These are phyloP conservation scores for Ciborinia camelliae DNA, from an alignment of 2,329 filamentous ascomycete genomes.

Conservation along the genomic window DNA sequence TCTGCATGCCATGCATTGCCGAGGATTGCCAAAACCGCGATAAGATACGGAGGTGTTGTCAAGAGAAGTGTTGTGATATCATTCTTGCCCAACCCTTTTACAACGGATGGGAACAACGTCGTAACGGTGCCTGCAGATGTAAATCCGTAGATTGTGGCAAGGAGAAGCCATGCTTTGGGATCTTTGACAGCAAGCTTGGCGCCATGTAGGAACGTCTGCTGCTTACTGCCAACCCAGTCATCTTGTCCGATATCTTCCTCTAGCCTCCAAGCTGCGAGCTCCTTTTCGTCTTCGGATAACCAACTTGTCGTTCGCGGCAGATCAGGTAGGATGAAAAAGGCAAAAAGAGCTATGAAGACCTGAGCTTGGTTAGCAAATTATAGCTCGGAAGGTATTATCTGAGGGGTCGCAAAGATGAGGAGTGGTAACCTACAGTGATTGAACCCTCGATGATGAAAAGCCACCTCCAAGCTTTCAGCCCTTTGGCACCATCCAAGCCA, in stretches of 20 bases:
- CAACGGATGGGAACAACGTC: constrained; percentile 35
- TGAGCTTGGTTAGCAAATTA: neutral
- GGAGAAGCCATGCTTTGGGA: constrained; percentile 17
- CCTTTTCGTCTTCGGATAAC: constrained; percentile 47
- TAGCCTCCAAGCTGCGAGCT: constrained; percentile 38
- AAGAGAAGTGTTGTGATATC: constrained; percentile 10
- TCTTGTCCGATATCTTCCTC: constrained; percentile 19
- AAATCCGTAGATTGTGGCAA: constrained; percentile 14
- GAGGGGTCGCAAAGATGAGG: too few relatives aligned
- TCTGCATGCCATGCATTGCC: constrained; percentile 21
- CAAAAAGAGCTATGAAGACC: constrained; percentile 7
- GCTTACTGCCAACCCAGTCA: constrained; percentile 18
- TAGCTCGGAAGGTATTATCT: neutral
- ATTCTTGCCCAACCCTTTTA: neutral
- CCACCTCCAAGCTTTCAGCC: constrained; percentile 52
- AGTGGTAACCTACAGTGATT: constrained; percentile 38
- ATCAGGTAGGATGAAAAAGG: constrained; percentile 46
- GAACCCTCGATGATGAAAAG: constrained; percentile 47
- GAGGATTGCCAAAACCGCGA: constrained; percentile 25
- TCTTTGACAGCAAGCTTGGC: constrained; percentile 12
- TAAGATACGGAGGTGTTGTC: constrained; percentile 28
- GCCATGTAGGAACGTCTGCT: constrained; percentile 16
- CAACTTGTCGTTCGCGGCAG: constrained; percentile 53
- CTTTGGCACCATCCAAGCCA: constrained; percentile 45
- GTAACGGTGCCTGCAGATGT: constrained; percentile 25